A percentile compares a stretch with the other conserved stretches of the same genome.
Evolutionary conservation across 768 basidiomycete species (phyloP).

Genomic region (Suillus placidus): DNA sequence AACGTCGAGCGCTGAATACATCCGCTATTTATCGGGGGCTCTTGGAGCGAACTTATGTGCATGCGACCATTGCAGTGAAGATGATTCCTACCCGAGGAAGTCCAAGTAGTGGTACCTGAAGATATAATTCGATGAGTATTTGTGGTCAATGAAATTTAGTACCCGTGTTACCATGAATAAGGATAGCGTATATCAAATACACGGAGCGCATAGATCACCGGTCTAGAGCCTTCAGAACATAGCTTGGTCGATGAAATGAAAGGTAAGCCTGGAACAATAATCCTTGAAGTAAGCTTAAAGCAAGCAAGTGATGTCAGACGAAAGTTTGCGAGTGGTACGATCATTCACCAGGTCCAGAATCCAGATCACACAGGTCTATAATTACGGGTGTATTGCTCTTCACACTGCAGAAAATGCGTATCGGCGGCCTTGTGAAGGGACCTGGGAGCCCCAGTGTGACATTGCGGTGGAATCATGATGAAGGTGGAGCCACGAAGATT

Average conservation of each 20-base stretch:
- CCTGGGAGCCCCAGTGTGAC: not conserved
- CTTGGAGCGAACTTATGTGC: not conserved
- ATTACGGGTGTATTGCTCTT: not conserved
- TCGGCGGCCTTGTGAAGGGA: not conserved
- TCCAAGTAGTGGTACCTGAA: not conserved
- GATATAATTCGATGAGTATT: not conserved
- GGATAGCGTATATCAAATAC: not conserved
- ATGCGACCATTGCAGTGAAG: not conserved
- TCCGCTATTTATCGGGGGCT: too few relatives aligned
- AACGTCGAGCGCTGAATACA: not conserved
- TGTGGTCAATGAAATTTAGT: not conserved
- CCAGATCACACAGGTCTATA: not conserved
- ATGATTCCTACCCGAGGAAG: not conserved
- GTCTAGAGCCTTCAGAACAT: too few relatives aligned
- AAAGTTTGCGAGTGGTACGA: not conserved
- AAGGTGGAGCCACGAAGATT: not conserved
- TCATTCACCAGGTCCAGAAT: not conserved
- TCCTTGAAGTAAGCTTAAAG: not conserved
- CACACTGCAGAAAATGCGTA: not conserved
- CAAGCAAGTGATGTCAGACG: not conserved
- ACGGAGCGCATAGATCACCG: not conserved
- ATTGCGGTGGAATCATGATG: not conserved
- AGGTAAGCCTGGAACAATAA: not conserved
- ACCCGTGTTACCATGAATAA: not conserved
- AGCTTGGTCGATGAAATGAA: too few relatives aligned